Evolutionary conservation across 1,284 basidiomycete genomes (phyloP).

Genomic region (Cutaneotrichosporon cyanovorans): DNA sequence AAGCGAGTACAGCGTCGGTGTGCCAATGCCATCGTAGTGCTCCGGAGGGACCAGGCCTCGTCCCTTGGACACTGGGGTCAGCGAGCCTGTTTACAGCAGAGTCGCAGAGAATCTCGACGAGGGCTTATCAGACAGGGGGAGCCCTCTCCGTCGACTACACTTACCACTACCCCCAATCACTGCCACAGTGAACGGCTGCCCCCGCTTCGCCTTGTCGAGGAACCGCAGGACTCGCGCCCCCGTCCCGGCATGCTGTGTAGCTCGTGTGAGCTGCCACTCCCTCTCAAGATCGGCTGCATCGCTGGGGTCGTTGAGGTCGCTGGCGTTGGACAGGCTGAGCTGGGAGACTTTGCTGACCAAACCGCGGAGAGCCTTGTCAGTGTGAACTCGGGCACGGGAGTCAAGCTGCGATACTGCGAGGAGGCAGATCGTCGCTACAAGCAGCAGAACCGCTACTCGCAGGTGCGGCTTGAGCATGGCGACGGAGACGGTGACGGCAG

Average conservation of each 20-base stretch:
- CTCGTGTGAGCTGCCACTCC: constrained; percentile 33
- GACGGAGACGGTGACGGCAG: too few relatives aligned
- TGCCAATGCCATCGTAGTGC: constrained; percentile 13
- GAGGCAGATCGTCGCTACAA: too few relatives aligned
- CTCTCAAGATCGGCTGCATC: not conserved
- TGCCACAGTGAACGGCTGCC: constrained; percentile 33
- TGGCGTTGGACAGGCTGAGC: too few relatives aligned
- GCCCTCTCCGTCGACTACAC: constrained; percentile 8
- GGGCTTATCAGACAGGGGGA: too few relatives aligned
- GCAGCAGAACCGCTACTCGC: too few relatives aligned
- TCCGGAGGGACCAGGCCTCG: constrained; percentile 25
- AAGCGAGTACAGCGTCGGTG: constrained; percentile 38
- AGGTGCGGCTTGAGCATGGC: too few relatives aligned
- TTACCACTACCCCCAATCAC: constrained; percentile 42
- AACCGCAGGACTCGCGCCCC: constrained; percentile 26
- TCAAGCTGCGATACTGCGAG: too few relatives aligned
- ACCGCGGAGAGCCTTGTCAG: too few relatives aligned
- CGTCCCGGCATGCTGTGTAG: constrained; percentile 34
- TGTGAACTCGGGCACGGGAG: too few relatives aligned
- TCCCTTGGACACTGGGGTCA: constrained; percentile 34
- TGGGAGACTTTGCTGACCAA: too few relatives aligned
- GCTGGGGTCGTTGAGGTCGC: too few relatives aligned
- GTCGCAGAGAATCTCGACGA: too few relatives aligned
- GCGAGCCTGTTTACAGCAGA: not conserved
- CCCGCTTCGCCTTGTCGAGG: constrained; percentile 32